Evolutionary conservation across 2,329 filamentous ascomycete genomes (phyloP).

Genomic region (Arthrocladium fulminans): DNA sequence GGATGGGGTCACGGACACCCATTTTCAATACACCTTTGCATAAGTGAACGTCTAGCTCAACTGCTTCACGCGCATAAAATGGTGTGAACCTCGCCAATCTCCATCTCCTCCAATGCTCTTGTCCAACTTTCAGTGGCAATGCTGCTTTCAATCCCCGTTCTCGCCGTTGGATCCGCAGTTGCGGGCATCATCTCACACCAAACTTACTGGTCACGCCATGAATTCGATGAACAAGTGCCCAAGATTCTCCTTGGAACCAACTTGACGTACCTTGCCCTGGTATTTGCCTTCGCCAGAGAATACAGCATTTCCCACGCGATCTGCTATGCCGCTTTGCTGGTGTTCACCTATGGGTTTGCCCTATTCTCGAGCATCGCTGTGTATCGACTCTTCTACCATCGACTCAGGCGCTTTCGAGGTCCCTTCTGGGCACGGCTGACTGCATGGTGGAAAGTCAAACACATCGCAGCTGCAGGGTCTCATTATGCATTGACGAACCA

Average conservation of each 20-base stretch:
- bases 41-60: not conserved
- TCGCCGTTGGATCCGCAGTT: not conserved
- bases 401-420: constrained; percentile 7
- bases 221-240: constrained; percentile 1
- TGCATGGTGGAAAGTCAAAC: constrained; percentile 29
- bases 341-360: not conserved
- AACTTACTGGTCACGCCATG: not conserved
- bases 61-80: not conserved
- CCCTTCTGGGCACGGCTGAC: constrained; percentile 30
- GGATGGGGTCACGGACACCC: not conserved
- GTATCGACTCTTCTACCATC: constrained; percentile 26
- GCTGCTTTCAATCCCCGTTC: not conserved
- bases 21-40: not conserved
- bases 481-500: constrained; percentile 16
- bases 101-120: not conserved
- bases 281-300: not conserved
- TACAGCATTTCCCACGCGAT: not conserved
- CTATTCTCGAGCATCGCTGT: constrained; percentile 16
- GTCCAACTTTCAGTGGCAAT: not conserved
- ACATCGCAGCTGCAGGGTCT: constrained; percentile 16
- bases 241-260: not conserved
- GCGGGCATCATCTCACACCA: constrained; percentile 1
- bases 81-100: not conserved
- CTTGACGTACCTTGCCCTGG: not conserved
- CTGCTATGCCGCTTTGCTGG: not conserved